Percentiles rank a stretch among this genome's conserved stretches.
Evolutionary conservation across 768 basidiomycete genomes (phyloP).

Genomic region (Mycena polygramma): DNA sequence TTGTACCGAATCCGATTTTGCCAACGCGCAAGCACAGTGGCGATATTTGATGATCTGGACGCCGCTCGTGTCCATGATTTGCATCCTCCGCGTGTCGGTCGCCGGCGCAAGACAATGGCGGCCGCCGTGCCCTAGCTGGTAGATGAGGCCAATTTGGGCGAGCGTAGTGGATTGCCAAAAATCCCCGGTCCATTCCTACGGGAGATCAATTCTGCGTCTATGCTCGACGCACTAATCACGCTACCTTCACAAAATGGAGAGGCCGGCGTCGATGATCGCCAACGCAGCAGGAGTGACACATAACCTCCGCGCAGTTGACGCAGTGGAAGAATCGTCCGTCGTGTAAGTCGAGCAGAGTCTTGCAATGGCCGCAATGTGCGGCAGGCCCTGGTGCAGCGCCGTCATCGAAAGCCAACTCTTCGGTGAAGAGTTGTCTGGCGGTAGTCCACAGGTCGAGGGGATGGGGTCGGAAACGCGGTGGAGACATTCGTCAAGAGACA

Average conservation of each 20-base stretch:
- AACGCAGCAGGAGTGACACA: not conserved
- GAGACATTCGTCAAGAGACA: too few species aligned
- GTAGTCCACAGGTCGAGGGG: not conserved
- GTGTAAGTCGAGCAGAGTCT: not conserved
- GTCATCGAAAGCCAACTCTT: not conserved
- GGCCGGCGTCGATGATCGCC: not conserved
- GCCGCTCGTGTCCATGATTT: not conserved
- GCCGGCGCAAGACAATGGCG: not conserved
- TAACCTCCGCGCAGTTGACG: not conserved
- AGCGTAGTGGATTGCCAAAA: not conserved
- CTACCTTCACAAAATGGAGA: not conserved
- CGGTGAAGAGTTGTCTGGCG: not conserved
- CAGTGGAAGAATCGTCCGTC: not conserved
- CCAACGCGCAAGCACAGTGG: not conserved
- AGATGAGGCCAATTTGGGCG: not conserved
- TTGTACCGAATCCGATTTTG: not conserved
- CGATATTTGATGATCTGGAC: not conserved
- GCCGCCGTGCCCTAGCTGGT: not conserved
- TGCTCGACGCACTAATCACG: too few species aligned
- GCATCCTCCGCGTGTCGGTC: not conserved
- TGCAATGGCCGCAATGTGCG: constrained; percentile 4
- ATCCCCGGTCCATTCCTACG: not conserved
- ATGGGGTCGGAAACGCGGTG: not conserved
- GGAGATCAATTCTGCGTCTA: not conserved
- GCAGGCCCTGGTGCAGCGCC: not conserved